Conservation (phyloP, 192 early-diverging fungal species). For the Helicostylum pulchrum region DNA sequence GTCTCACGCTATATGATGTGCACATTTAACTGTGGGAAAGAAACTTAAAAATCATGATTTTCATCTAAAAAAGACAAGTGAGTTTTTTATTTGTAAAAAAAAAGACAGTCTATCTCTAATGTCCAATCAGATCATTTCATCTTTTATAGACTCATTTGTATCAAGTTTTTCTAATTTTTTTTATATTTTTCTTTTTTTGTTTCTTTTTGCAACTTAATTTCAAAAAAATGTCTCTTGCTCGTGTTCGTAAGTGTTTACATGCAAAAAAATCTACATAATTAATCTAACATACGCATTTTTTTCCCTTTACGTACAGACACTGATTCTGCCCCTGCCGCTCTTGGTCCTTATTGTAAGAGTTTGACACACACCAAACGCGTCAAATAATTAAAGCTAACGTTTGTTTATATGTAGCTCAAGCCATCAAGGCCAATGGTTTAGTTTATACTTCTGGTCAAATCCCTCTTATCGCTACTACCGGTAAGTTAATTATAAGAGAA, state of each 20-base stretch:
- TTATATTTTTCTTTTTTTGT: background rate
- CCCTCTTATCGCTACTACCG: constrained; percentile 70
- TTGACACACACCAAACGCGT: background rate
- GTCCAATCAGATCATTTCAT: too few species aligned
- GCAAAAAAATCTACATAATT: too few species aligned
- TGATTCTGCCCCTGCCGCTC: constrained; percentile 61
- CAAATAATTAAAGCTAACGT: background rate
- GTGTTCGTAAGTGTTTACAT: constrained; percentile 4
- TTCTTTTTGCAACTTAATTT: background rate
- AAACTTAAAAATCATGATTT: too few species aligned
- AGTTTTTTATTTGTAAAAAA: too few species aligned
- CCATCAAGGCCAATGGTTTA: constrained; percentile 78
- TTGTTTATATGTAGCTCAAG: constrained; percentile 46
- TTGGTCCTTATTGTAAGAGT: constrained; percentile 78
- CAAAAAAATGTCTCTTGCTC: constrained; percentile 7
- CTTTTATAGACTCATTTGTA: background rate
- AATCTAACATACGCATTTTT: too few species aligned
- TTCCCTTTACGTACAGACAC: constrained; percentile 37
- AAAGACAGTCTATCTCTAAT: too few species aligned
- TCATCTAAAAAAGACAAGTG: too few species aligned
- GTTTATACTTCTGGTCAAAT: constrained; percentile 82
- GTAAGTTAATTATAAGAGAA: constrained; percentile 40
- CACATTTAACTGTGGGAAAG: too few species aligned
- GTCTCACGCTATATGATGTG: too few species aligned
- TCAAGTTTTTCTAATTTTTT: background rate